phyloP scores from a whole-genome alignment of 1,139 yeast species.

The Debaryomyces coudertii region DNA sequence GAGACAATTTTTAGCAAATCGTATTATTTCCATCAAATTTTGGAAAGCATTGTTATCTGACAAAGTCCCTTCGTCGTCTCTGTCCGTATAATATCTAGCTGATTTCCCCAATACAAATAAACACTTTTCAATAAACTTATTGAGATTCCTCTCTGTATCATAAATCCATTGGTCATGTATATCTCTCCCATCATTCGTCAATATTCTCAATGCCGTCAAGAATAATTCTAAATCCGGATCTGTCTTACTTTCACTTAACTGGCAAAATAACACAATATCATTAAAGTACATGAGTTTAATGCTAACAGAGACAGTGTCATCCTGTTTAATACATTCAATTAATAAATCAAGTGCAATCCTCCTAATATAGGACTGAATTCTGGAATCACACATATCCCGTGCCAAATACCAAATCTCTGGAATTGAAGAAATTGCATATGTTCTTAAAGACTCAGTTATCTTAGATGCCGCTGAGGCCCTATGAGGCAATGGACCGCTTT shows the following conservation, averaged over 20 bases:
- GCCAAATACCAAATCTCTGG: constrained; percentile 81
- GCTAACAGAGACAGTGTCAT: constrained; percentile 46
- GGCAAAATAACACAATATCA: constrained; percentile 57
- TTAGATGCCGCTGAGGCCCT: constrained; percentile 52
- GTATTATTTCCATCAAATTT: constrained; percentile 30
- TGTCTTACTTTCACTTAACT: constrained; percentile 21
- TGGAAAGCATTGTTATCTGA: constrained; percentile 17
- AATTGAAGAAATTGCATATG: constrained; percentile 58
- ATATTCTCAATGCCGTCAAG: constrained; percentile 49
- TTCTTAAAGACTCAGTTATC: constrained; percentile 53
- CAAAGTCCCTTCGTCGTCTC: constrained; percentile 10
- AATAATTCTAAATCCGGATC: constrained; percentile 62
- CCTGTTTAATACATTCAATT: constrained; percentile 57
- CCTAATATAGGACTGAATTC: constrained; percentile 48
- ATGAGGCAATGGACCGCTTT: constrained; percentile 41
- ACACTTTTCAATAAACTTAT: constrained; percentile 24
- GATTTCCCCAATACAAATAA: constrained; percentile 18
- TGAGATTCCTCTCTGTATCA: constrained; percentile 45
- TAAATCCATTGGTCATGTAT: constrained; percentile 59
- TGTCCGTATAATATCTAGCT: constrained; percentile 14
- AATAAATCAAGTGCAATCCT: constrained; percentile 58
- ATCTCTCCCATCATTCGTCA: constrained; percentile 66
- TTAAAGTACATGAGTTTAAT: constrained; percentile 59
- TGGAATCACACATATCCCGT: constrained; percentile 53
- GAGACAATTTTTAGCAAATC: constrained; percentile 47